Evolutionary conservation across 257 asterid species (phyloP).

Genomic region (Fraxinus pennsylvanica): DNA sequence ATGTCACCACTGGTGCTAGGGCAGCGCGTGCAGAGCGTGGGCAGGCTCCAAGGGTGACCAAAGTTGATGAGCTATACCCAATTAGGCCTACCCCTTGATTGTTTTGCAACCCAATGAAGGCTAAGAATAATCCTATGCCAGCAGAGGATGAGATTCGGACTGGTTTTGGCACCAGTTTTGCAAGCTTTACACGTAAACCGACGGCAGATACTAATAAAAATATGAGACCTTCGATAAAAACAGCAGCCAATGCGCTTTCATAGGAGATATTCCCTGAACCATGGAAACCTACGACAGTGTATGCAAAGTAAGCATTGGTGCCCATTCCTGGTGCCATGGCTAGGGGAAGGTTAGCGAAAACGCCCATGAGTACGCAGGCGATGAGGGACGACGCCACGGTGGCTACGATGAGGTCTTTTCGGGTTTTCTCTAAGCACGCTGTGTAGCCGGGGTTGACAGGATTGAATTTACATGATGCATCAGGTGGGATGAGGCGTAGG

Average conservation of each 20-base stretch:
- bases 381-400: slow-evolving; percentile 78
- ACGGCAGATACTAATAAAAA: slow-evolving; percentile 68
- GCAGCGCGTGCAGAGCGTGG: slow-evolving; percentile 57
- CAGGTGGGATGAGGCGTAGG: slow-evolving; percentile 55
- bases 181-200: slow-evolving; percentile 77
- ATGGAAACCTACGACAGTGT: slow-evolving; percentile 91
- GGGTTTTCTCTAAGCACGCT: slow-evolving; percentile 64
- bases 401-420: slow-evolving; percentile 81
- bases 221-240: slow-evolving; percentile 76
- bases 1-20: slow-evolving; percentile 54
- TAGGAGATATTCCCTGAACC: slow-evolving; percentile 82
- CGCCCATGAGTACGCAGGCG: slow-evolving; percentile 84
- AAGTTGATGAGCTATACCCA: slow-evolving; percentile 76
- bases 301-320: slow-evolving; percentile 83
- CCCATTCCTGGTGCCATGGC: slow-evolving; percentile 99
- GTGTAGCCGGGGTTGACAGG: slow-evolving; percentile 92
- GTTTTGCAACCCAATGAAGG: slow-evolving; percentile 85
- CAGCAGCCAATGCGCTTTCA: slow-evolving; percentile 77
- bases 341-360: slow-evolving; percentile 69
- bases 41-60: slow-evolving; percentile 85
- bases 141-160: slow-evolving; percentile 86
- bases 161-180: slow-evolving; percentile 76
- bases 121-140: slow-evolving; percentile 81
- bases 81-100: slow-evolving; percentile 81
- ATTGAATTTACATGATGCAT: slow-evolving; percentile 65